Base-by-base conservation (phyloP, 2,329 filamentous ascomycete species). In the Aspergillus oerlinghausenensis region DNA sequence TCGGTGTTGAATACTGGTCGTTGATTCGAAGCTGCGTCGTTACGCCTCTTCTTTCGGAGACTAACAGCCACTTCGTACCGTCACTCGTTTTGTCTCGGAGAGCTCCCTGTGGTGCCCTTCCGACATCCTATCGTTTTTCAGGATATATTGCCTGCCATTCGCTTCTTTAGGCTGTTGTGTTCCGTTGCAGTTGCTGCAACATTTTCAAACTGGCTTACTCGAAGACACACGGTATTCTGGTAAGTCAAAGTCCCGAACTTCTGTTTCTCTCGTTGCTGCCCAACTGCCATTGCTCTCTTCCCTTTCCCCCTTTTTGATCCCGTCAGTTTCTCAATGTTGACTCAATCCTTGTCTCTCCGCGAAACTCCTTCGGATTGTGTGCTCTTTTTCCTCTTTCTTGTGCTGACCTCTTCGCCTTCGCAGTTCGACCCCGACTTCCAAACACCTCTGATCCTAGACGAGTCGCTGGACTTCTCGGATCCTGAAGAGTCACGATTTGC, bases 151-250 rank as follows among this genome's bases (percentile, higher is more conserved):
- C 65, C 72, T 73, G 74, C 74, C 76, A 73, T 72, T 79, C 77
- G 77, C 77, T 79, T 77, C 57, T 66, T 68, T 67, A 70, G 64
- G 67, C 67, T 68, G 64, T 71, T 65, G 68, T 70, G 65, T 72
- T 67, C 68, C 59, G 73, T 76, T 76, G 73, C 75, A 73, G 65
- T 68, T 62, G 63, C 67, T 73, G 71, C 73, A 76, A 76, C 73
- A 77, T 71, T 73, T 75, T 78, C 77, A 79, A 76, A 65, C 76
- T 79, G 76, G 77, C 77, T 73, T 77, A 75, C 68, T 76, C 74
- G 71, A 76, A 74, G 69, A 73, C 68, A 62, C 70, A 76, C 69
- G 70, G 69, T 70, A 68, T 73, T 74, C 73, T 77, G 69, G 77
- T 79, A 67, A 70, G 77, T 59, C 55, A 58, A 51, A 11, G 32